Conservation (phyloP, 495 filamentous ascomycete species). For the Daldinia loculata region DNA sequence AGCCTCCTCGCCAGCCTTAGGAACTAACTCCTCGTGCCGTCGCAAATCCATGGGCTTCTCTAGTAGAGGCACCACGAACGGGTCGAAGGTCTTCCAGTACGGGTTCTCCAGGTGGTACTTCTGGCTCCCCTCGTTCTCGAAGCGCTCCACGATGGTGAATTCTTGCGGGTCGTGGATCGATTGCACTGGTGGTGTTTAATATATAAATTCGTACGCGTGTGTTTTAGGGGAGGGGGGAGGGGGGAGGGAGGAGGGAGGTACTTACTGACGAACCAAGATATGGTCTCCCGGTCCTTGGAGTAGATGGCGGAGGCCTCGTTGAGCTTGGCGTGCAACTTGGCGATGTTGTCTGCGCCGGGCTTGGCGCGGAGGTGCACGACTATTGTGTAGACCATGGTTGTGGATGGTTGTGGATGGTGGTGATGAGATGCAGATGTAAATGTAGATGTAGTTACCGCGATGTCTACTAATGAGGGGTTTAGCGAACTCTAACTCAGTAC, state of each 20-base stretch:
- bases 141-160: constrained; percentile 76
- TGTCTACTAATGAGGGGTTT: background rate
- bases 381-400: constrained; percentile 65
- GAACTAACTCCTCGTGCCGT: constrained; percentile 67
- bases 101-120: constrained; percentile 72
- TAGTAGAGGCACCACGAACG: constrained; percentile 69
- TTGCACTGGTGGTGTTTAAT: constrained; percentile 56
- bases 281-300: constrained; percentile 70
- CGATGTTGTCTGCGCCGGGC: constrained; percentile 64
- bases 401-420: background rate
- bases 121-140: constrained; percentile 65
- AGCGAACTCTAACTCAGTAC: background rate
- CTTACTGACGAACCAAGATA: constrained; percentile 67
- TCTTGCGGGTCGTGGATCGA: constrained; percentile 67
- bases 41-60: constrained; percentile 71
- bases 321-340: constrained; percentile 70
- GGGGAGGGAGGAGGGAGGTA: background rate
- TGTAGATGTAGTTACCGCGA: background rate
- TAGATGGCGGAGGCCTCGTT: constrained; percentile 71
- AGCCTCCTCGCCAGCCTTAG: constrained; percentile 53
- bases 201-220: too few relatives aligned
- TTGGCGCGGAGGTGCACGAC: constrained; percentile 72
- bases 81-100: constrained; percentile 76
- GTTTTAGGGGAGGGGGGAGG: background rate
- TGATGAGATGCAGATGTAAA: background rate